Evolutionary conservation across 768 basidiomycete species (phyloP).

Genomic region (Lyophyllum semitale): DNA sequence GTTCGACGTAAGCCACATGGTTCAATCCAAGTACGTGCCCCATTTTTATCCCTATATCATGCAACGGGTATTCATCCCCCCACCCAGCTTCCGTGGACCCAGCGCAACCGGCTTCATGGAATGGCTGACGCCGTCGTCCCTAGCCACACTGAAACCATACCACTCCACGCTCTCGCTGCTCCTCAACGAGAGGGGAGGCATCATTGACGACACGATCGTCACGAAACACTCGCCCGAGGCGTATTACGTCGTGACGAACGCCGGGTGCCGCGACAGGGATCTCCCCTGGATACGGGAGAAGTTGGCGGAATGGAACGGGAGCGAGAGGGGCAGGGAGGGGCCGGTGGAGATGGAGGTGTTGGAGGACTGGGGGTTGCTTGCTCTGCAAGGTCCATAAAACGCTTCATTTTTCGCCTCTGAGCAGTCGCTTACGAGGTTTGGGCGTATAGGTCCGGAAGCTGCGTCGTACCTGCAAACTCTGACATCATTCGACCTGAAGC

Average conservation of each 20-base stretch:
- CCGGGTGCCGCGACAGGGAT: conserved; percentile 82
- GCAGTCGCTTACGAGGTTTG: neutral
- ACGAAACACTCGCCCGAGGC: conserved; percentile 79
- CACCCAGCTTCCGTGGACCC: conserved; percentile 73
- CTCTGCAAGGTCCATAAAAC: conserved; percentile 74
- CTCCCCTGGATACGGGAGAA: conserved; percentile 73
- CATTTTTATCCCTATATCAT: neutral
- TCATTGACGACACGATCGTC: conserved; percentile 94
- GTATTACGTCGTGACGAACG: conserved; percentile 97
- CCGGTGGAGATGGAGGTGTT: conserved; percentile 81
- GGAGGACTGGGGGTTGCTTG: conserved; percentile 85
- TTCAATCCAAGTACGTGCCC: conserved; percentile 79
- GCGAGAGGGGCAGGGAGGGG: conserved; percentile 49
- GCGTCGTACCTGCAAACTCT: conserved; percentile 77
- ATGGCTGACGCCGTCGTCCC: conserved; percentile 86
- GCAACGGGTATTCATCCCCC: conserved; percentile 1
- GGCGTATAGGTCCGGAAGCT: conserved; percentile 71
- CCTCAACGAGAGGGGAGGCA: conserved; percentile 87
- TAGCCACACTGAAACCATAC: conserved; percentile 66
- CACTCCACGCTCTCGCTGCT: conserved; percentile 86
- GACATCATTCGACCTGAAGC: conserved; percentile 71
- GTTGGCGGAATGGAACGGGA: conserved; percentile 77
- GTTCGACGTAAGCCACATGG: conserved; percentile 99
- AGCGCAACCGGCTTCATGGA: conserved; percentile 81
- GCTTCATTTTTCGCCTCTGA: neutral